These are phyloP conservation scores for Candida argentea DNA, from an alignment of 805 yeast genomes.

Conservation along the genomic window DNA sequence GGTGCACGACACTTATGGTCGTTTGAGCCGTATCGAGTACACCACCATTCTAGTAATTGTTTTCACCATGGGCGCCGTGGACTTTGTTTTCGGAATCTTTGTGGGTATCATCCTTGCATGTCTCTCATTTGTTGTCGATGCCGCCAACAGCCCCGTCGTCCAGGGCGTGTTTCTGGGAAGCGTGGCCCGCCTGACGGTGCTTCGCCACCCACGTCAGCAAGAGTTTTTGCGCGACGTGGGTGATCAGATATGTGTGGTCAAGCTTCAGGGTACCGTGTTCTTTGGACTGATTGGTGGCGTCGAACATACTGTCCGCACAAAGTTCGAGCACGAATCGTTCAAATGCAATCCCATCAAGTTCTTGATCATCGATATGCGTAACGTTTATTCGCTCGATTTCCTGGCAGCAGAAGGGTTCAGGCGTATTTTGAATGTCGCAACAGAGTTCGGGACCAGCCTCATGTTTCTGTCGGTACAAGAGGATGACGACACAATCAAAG, in stretches of 20 bases:
- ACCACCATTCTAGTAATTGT: slow-evolving; percentile 77
- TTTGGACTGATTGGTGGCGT: slow-evolving; percentile 94
- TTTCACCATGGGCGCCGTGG: slow-evolving; percentile 91
- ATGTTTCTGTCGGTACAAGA: slow-evolving; percentile 71
- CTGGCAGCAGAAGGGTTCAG: slow-evolving; percentile 95
- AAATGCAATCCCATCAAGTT: slow-evolving; percentile 59
- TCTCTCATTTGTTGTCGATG: slow-evolving; percentile 88
- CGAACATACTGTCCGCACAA: slow-evolving; percentile 59
- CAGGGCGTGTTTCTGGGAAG: slow-evolving; percentile 77
- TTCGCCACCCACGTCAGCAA: slow-evolving; percentile 83
- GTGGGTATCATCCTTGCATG: slow-evolving; percentile 90
- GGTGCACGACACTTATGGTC: slow-evolving; percentile 71
- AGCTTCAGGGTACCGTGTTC: slow-evolving; percentile 80
- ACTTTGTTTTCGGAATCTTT: slow-evolving; percentile 86
- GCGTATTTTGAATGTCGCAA: slow-evolving; percentile 69
- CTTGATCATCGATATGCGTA: slow-evolving; percentile 74
- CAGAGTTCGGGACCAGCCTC: slow-evolving; percentile 58
- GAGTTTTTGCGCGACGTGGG: slow-evolving; percentile 80
- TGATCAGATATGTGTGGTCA: slow-evolving; percentile 78
- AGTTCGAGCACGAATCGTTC: slow-evolving; percentile 48
- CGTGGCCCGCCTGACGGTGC: slow-evolving; percentile 84
- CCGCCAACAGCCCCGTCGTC: slow-evolving; percentile 75
- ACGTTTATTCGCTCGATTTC: slow-evolving; percentile 75
- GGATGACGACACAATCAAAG: slow-evolving; percentile 54
- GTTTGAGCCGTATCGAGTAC: slow-evolving; percentile 69